Evolutionary conservation across 345 rosid genomes (phyloP), one percentile per base, ranked within the genome.

Genomic region (Linum usitatissimum): DNA sequence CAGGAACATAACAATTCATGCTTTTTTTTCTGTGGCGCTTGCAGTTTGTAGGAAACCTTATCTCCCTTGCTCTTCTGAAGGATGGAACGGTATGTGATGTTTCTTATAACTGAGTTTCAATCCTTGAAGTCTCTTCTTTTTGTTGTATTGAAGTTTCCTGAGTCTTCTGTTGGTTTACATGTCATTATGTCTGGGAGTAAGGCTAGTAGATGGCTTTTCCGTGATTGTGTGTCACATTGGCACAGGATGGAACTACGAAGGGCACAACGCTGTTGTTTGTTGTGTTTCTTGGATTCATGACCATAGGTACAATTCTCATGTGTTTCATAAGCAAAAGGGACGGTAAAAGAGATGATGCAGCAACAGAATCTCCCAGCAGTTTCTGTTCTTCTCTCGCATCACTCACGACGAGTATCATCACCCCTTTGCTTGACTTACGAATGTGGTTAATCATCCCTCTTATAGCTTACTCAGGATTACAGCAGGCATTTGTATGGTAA

Each of bases 401-500:
- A 31, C 73, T 81, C 66, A 75, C 75, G 38, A 85, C 76, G 77
- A 77, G 78, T 64, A 83, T 88, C 62, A 80, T 85, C 59, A 73
- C 77, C 64, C 96, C 90, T 57, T 70, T 91, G 80, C 78, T 84
- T 39, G 88, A 88, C 61, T 17, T 64, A 56, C 79, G 91, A 72
- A 91, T 91, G 98, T 63, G 86, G 40, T 72, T 91, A 72, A 74
- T 86, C 69, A 78, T 88, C 51, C 98, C 96, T 30, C 89, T 91
- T 30, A 80, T 86, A 62, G 90, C 92, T 40, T 91, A 91, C 73
- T 88, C 95, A 63, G 98, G 96, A 71, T 70, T 88, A 64, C 98
- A 91, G 66, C 98, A 91, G 71, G 95, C 98, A 72, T 91, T 88
- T 80, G 95, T 88, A 42, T 88, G 98, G 98, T 88, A 83, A 38